These are phyloP conservation scores for Fusarium foetens DNA, from an alignment of 2,329 filamentous ascomycete genomes.

Conservation along the genomic window DNA sequence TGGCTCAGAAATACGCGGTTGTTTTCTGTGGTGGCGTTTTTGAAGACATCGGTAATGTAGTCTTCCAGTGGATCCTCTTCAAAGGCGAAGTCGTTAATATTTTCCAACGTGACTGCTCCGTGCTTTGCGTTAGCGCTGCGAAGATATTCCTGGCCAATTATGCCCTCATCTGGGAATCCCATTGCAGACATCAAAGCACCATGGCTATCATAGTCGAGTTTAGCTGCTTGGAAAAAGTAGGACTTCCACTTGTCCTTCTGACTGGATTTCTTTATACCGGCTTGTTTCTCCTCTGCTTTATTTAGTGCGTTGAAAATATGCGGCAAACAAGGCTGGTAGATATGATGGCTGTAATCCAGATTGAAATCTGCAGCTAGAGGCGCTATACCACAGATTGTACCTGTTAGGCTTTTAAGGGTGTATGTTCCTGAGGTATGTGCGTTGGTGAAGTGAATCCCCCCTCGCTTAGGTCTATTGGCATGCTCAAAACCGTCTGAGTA, in stretches of 20 bases:
- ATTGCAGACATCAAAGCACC: slow-evolving; percentile 44
- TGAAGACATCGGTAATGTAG: slow-evolving; percentile 47
- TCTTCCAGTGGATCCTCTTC: slow-evolving; percentile 45
- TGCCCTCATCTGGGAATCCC: slow-evolving; percentile 44
- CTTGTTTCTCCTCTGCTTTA: background rate
- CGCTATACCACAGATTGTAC: slow-evolving; percentile 54
- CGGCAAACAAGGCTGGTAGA: slow-evolving; percentile 57
- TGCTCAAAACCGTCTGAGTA: slow-evolving; percentile 49
- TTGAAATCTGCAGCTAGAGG: slow-evolving; percentile 56
- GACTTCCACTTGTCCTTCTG: slow-evolving; percentile 45
- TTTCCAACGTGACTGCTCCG: slow-evolving; percentile 41
- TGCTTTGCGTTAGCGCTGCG: slow-evolving; percentile 43
- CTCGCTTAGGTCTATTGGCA: slow-evolving; percentile 34
- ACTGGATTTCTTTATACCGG: accelerated
- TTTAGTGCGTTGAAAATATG: slow-evolving; percentile 51
- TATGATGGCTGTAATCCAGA: slow-evolving; percentile 51
- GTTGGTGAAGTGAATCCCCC: slow-evolving; percentile 54
- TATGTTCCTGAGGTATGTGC: slow-evolving; percentile 55
- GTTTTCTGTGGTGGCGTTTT: slow-evolving; percentile 41
- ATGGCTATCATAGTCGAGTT: slow-evolving; percentile 48
- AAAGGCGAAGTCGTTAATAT: slow-evolving; percentile 51
- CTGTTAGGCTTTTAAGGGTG: slow-evolving; percentile 55
- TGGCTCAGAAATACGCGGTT: slow-evolving; percentile 49
- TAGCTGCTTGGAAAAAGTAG: slow-evolving; percentile 29
- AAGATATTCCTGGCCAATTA: slow-evolving; percentile 46